Conservation (phyloP, 2,329 filamentous ascomycete species). For the Calonectria pauciramosa region DNA sequence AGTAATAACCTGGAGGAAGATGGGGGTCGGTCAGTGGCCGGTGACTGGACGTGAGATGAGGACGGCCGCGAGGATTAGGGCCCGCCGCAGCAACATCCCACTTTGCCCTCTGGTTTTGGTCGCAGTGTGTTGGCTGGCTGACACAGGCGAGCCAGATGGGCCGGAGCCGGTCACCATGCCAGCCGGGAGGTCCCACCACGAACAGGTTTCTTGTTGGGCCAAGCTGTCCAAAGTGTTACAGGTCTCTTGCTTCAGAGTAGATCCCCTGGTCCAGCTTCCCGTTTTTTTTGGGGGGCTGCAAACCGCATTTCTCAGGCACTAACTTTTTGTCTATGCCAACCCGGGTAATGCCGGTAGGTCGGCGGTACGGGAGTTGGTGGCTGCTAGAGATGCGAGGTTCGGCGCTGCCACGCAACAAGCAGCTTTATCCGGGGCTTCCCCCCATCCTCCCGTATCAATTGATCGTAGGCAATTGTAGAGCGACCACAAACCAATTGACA, state of each 20-base stretch:
- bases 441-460: conserved; percentile 33
- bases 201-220: conserved; percentile 33
- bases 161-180: conserved; percentile 41
- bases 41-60: conserved; percentile 23
- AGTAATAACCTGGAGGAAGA: conserved; percentile 33
- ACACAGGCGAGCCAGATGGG: background rate
- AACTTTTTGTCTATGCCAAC: conserved; percentile 34
- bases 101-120: conserved; percentile 1
- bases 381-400: conserved; percentile 35
- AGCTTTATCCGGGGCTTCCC: conserved; percentile 18
- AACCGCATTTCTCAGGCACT: conserved; percentile 44
- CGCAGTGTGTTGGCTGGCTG: background rate
- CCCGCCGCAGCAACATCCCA: conserved; percentile 9
- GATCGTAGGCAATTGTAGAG: conserved; percentile 17
- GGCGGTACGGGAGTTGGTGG: conserved; percentile 45
- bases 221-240: conserved; percentile 30
- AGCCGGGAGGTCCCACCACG: conserved; percentile 35
- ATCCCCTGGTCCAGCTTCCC: conserved; percentile 26
- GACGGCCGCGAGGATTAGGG: conserved; percentile 13
- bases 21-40: conserved; percentile 13
- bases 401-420: conserved; percentile 27
- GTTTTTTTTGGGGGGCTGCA: background rate
- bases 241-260: background rate
- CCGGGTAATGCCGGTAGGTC: conserved; percentile 48
- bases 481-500: conserved; percentile 13